Base-by-base conservation (phyloP, 768 basidiomycete genomes). In the Kwoniella bestiolae region DNA sequence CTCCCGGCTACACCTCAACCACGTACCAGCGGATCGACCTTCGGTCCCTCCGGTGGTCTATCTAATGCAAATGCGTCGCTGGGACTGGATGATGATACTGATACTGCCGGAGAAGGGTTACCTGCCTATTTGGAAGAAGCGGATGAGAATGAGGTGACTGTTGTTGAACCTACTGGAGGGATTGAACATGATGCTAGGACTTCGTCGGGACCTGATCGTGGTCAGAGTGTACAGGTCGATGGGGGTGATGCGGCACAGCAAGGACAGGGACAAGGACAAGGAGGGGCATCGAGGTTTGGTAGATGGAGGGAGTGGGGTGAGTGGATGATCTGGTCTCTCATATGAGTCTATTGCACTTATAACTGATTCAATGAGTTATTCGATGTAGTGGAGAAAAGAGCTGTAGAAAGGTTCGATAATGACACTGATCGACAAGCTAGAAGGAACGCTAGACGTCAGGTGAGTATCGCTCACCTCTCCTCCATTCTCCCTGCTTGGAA, bases 301-400 rank as follows among this genome's bases (percentile, higher is more conserved):
- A 60, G 58, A 35, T 60, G 58, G 58, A 49, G 58, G 50, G 58
- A 60, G 6, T 60, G 58, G 58, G 58, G 58, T 60, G 46, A 60
- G 58, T 59, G 3, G 12, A 41, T 41, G 38, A 11, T 41, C n/a
- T n/a, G n/a, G n/a, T n/a, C n/a, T n/a, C n/a, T n/a, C 8, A 56
- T 45, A 29, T 58, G 14, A 5, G 26, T 6, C 23, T 26, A 12
- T 12, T 11, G 7, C 51, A 26, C 8, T 34, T 41, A n/a, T 21
- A 8, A 21, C 6, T 21, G 46, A 47, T 5, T 6, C 11, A 9
- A 8, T 21, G 11, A 47, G 23, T 6, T 8, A 47, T 12, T 51
- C 23, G 26, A 23, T 26, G n/a, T 34, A 60, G 58, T 50, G 9
- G 58, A 60, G 47, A 60, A 60, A 49, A 23, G 58, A 60, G 47